Evolutionary conservation across 2,329 filamentous ascomycete genomes (phyloP), one percentile per base, ranked within the genome.

Genomic region (Cladosporium sp.): DNA sequence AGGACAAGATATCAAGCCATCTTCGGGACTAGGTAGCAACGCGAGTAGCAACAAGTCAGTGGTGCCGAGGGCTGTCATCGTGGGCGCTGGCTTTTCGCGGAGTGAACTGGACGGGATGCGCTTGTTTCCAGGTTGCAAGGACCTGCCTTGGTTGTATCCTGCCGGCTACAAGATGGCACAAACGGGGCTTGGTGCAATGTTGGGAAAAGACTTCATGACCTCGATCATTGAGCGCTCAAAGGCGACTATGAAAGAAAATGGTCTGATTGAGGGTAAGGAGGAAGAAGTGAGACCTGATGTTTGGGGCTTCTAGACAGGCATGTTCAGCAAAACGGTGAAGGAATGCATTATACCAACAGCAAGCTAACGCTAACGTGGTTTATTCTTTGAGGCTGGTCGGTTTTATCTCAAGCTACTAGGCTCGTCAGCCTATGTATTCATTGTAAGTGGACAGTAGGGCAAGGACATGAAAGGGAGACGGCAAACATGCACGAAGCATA

Each of bases 51-150:
- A 23, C 10, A 62, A 64, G 28, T 53, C 66, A n/a, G 65, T 62
- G 56, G 61, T 64, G 1, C 71, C 71, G 11, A 67, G 63, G 33
- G 71, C 69, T 12, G 68, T 72, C 49, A 69, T 72, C 49, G 68
- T 72, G 29, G 71, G 71, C 14, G 70, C 67, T 23, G 71, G 70
- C 12, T 73, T 73, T 55, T 67, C 67, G 12, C 61, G 66, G 16
- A 61, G 55, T 21, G 71, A 73, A 58, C 18, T 73, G 29, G 65
- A 69, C 16, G 62, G 67, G 23, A 71, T 72, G 67, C 65, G 63
- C 5, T 55, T 53, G 49, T 29, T 67, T 6, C 65, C 65, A 29
- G 70, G 70, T 31, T 68, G 59, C n/a, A 37, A 66, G 21, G 65
- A 52, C 18, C 33, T 72, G 4, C 67, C 69, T 10, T 72, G 68